A percentile compares a stretch with the other conserved stretches of the same genome.
Evolutionary conservation across 768 basidiomycete genomes (phyloP).

Genomic region (Gloeopeniophorella convolvens): DNA sequence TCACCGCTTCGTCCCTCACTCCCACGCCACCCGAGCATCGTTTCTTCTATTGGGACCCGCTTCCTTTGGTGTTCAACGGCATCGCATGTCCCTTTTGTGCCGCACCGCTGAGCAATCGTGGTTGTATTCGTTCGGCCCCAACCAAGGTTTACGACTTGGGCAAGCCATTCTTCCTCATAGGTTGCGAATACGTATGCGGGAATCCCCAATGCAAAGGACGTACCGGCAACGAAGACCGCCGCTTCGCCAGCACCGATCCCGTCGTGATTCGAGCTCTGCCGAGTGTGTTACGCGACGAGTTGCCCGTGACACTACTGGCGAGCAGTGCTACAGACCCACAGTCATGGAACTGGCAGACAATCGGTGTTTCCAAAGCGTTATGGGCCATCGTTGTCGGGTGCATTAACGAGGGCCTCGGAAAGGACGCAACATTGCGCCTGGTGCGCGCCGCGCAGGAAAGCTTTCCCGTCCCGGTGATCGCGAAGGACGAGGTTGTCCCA

Average conservation of each 20-base stretch:
- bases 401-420: conserved; percentile 51
- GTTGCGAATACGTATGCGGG: conserved; percentile 72
- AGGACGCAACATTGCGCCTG: conserved; percentile 54
- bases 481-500: conserved; percentile 3
- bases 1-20: conserved; percentile 65
- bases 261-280: conserved; percentile 69
- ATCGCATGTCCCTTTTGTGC: conserved; percentile 67
- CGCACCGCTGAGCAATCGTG: conserved; percentile 53
- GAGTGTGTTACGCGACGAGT: conserved; percentile 60
- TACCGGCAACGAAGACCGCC: conserved; percentile 47
- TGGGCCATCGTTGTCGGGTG: conserved; percentile 69
- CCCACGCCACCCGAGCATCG: conserved; percentile 68
- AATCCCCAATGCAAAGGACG: conserved; percentile 41
- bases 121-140: conserved; percentile 67
- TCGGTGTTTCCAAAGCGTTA: conserved; percentile 62
- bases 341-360: conserved; percentile 72
- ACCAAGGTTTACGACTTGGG: conserved; percentile 76
- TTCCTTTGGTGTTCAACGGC: conserved; percentile 76
- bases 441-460: conserved; percentile 54
- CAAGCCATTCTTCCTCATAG: conserved; percentile 77
- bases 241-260: conserved; percentile 65
- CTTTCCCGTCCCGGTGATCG: conserved; percentile 24
- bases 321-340: conserved; percentile 40
- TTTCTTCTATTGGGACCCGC: conserved; percentile 86
- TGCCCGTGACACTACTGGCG: conserved; percentile 58